Base-by-base conservation (phyloP, 2,329 filamentous ascomycete genomes). In the Ploettnerulaceae sp. region DNA sequence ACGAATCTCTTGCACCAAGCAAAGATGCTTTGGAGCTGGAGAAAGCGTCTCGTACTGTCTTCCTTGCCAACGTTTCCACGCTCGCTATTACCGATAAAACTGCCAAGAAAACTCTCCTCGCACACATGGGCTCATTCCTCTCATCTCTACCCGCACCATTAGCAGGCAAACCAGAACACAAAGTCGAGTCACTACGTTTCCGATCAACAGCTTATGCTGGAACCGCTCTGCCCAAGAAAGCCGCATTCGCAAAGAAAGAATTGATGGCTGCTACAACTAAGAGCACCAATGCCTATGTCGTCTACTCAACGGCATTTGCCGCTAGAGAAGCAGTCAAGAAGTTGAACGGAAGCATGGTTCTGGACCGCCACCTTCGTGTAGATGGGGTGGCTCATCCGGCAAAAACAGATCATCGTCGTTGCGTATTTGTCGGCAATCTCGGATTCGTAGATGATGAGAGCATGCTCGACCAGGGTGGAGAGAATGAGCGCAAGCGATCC, bases 401-500 rank as follows among this genome's bases (percentile, higher is more conserved):
- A 11, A 79, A 83, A 31, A 80, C 83, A 14, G 91, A 95, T 63
- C 82, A 95, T 66, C 82, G 85, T 49, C 85, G 90, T 45, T 98
- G 93, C 66, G 83, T 98, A 12, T 98, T 98, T 62, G 87, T 98
- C 20, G 93, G 93, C 36, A 98, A 98, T 63, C 76, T 98, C 1
- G 89, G 89, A 39, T 98, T 98, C 61, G 88, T 98, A 12, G 91
- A 96, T 61, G 89, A 96, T 56, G 90, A 96, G 69, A 86, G 79
- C 29, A 74, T 84, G 40, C 68, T 86, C 17, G 77, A 78, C 39
- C 75, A 82, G 25, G 80, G 81, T 31, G 82, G 79, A 40, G 76
- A 83, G 34, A 81, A 77, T 31, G 79, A 81, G 40, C 86, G 87
- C 63, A 88, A 86, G 67, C 81, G 80, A 48, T 85, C 76, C 56